Conservation (phyloP, 345 rosid genomes). For the Stellera chamaejasme region DNA sequence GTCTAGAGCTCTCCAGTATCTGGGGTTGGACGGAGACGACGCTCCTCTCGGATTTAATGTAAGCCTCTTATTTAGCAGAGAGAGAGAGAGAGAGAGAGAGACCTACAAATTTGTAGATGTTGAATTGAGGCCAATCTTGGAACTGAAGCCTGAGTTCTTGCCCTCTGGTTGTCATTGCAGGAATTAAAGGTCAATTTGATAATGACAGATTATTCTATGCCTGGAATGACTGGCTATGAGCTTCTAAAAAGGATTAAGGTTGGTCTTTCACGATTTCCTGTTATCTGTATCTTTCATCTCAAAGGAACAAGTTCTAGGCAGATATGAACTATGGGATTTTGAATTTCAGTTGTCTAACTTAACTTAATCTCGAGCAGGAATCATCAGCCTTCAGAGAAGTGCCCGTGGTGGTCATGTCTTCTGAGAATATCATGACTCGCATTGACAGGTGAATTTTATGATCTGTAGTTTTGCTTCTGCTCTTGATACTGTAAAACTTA, state of each 20-base stretch:
- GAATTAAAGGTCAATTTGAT: slow-evolving; percentile 70
- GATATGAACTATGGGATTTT: too few relatives aligned
- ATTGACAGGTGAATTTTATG: slow-evolving; percentile 49
- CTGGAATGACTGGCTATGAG: slow-evolving; percentile 83
- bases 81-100: background rate
- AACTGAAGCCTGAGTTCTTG: background rate
- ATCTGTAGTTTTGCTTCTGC: too few relatives aligned
- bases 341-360: too few relatives aligned
- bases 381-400: slow-evolving; percentile 67
- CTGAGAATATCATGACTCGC: slow-evolving; percentile 66
- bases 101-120: too few relatives aligned
- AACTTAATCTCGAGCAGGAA: slow-evolving; percentile 27
- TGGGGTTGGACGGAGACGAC: slow-evolving; percentile 70
- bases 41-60: slow-evolving; percentile 56
- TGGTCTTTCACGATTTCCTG: background rate
- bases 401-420: slow-evolving; percentile 86
- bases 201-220: slow-evolving; percentile 84
- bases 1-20: slow-evolving; percentile 60
- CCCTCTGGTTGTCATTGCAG: slow-evolving; percentile 20
- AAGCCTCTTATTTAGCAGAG: slow-evolving; percentile 10
- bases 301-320: too few relatives aligned
- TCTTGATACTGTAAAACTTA: too few relatives aligned
- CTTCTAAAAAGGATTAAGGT: slow-evolving; percentile 76
- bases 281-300: background rate
- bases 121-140: too few relatives aligned